Evolutionary conservation across 2,329 filamentous ascomycete species (phyloP).

Genomic region (Nothophaeocryptopus gaeumannii): DNA sequence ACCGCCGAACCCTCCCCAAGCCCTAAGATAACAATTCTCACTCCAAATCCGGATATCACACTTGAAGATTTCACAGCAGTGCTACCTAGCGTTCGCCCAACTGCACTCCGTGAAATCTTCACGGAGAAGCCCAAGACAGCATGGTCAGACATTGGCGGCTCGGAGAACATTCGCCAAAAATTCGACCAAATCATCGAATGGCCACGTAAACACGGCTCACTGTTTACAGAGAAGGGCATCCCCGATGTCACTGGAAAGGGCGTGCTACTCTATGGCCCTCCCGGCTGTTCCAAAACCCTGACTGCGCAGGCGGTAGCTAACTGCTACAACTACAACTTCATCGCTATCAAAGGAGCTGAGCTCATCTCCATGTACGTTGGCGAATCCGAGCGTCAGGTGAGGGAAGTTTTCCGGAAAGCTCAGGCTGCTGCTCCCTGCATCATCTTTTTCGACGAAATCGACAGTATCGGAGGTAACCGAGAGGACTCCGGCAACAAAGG

Average conservation of each 20-base stretch:
- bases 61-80: constrained; percentile 9
- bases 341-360: constrained; percentile 90
- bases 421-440: constrained; percentile 83
- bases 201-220: constrained; percentile 50
- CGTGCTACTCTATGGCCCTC: constrained; percentile 84
- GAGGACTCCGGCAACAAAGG: constrained; percentile 50
- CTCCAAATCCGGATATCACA: not conserved
- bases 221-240: constrained; percentile 38
- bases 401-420: constrained; percentile 82
- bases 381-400: constrained; percentile 82
- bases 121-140: constrained; percentile 80
- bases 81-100: constrained; percentile 59
- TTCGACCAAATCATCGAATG: constrained; percentile 56
- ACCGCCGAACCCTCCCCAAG: not conserved
- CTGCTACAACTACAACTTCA: constrained; percentile 87
- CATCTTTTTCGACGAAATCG: constrained; percentile 96
- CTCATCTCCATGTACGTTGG: constrained; percentile 96
- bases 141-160: constrained; percentile 87
- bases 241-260: constrained; percentile 64
- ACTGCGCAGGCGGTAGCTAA: constrained; percentile 88
- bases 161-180: constrained; percentile 66
- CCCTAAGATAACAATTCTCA: not conserved
- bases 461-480: constrained; percentile 68
- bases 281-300: constrained; percentile 92
- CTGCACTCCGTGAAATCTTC: constrained; percentile 84